Percentiles rank a stretch among this genome's conserved stretches.
These are phyloP conservation scores for Citrus sinensis DNA, from an alignment of 345 rosid species.

Conservation along the genomic window DNA sequence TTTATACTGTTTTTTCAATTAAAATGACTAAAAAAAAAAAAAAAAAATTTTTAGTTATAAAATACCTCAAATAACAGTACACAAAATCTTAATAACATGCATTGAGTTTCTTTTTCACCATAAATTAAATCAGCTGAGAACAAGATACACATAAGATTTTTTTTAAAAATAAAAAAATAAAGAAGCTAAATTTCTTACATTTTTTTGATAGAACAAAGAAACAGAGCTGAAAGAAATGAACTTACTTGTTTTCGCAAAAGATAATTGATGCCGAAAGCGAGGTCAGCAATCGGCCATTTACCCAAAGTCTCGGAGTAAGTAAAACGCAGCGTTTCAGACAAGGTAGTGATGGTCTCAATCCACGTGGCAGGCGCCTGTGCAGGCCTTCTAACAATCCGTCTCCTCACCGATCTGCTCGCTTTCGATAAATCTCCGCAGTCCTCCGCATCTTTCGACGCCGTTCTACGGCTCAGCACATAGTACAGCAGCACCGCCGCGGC, in stretches of 20 bases:
- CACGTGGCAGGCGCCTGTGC: constrained; percentile 96
- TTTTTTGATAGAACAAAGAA: not conserved
- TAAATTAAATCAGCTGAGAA: not conserved
- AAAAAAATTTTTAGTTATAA: not conserved
- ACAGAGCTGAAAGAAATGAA: not conserved
- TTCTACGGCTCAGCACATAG: constrained; percentile 53
- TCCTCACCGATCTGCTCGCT: constrained; percentile 63
- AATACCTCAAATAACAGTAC: not conserved
- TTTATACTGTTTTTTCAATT: not conserved
- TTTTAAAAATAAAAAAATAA: too few species aligned
- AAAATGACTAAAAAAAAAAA: not conserved
- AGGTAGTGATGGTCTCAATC: constrained; percentile 80
- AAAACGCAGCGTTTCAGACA: constrained; percentile 84
- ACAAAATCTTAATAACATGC: not conserved
- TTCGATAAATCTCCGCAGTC: constrained; percentile 52
- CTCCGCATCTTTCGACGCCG: constrained; percentile 34
- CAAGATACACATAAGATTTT: not conserved
- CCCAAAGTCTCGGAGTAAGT: constrained; percentile 95
- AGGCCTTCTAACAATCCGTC: constrained; percentile 64
- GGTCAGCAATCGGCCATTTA: constrained; percentile 95
- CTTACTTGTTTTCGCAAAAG: constrained; percentile 84
- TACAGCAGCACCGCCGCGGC: constrained; percentile 74
- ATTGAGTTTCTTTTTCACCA: not conserved
- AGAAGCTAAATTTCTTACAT: not conserved
- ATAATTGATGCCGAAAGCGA: constrained; percentile 95